phyloP scores from a whole-genome alignment of 1,284 basidiomycete genomes.

The Ganoderma sinense region DNA sequence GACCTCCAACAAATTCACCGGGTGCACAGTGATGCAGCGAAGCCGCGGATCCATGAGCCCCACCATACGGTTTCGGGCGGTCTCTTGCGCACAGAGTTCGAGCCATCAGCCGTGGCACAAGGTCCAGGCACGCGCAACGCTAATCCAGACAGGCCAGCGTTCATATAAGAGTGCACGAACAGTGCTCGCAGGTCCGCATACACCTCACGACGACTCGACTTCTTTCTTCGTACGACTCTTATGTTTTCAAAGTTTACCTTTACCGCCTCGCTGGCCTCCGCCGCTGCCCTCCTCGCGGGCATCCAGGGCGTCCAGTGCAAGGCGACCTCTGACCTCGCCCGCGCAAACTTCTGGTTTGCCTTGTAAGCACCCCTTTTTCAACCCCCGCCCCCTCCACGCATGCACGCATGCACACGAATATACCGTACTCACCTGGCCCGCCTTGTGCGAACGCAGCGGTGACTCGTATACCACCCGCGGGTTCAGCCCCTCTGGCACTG shows the following conservation, averaged over 20 bases:
- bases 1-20: too few relatives aligned
- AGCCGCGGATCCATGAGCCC: not conserved
- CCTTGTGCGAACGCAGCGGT: slow-evolving; percentile 45
- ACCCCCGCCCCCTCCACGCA: not conserved
- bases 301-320: slow-evolving; percentile 27
- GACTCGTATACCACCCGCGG: slow-evolving; percentile 67
- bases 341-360: slow-evolving; percentile 57
- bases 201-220: not conserved
- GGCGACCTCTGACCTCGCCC: slow-evolving; percentile 4
- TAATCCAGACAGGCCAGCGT: not conserved
- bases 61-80: not conserved
- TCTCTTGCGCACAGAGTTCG: not conserved
- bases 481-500: slow-evolving; percentile 49
- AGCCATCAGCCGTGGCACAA: not conserved
- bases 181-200: not conserved
- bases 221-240: too few relatives aligned
- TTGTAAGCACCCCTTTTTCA: slow-evolving; percentile 44
- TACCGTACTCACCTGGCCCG: too few relatives aligned
- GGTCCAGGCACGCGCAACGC: not conserved
- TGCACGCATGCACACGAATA: not conserved
- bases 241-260: slow-evolving; percentile 27
- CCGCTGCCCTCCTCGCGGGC: slow-evolving; percentile 30
- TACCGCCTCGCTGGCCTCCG: slow-evolving; percentile 21
- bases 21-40: not conserved
- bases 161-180: not conserved